Percentiles rank a stretch among this genome's conserved stretches.
These are phyloP conservation scores for Ilyonectria mors-panacis DNA, from an alignment of 2,329 filamentous ascomycete species.

Conservation along the genomic window DNA sequence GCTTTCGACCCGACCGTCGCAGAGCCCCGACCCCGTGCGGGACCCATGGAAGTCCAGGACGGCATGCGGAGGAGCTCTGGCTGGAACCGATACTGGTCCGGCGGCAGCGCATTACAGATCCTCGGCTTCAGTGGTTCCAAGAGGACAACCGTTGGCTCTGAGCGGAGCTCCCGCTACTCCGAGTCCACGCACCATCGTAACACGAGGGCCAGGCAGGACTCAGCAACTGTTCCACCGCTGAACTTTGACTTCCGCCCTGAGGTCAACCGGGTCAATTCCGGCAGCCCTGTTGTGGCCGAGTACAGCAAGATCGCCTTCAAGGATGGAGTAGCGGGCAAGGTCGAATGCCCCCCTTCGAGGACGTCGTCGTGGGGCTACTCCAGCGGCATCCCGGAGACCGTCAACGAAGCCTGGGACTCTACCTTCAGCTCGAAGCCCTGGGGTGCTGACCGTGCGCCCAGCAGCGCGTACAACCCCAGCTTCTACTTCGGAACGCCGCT, in stretches of 20 bases:
- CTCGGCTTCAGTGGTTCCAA: slow-evolving; percentile 70
- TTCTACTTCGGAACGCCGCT: slow-evolving; percentile 61
- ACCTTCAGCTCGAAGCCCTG: slow-evolving; percentile 60
- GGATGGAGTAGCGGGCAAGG: slow-evolving; percentile 73
- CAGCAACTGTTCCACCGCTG: slow-evolving; percentile 79
- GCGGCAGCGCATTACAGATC: slow-evolving; percentile 77
- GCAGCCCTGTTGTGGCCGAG: slow-evolving; percentile 78
- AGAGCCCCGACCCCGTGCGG: slow-evolving; percentile 55
- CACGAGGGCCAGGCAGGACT: slow-evolving; percentile 72
- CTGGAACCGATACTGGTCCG: slow-evolving; percentile 50
- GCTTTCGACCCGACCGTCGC: slow-evolving; percentile 54
- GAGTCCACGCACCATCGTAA: slow-evolving; percentile 45
- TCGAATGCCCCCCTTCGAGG: slow-evolving; percentile 69
- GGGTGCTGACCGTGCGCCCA: slow-evolving; percentile 65
- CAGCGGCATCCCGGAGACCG: slow-evolving; percentile 76
- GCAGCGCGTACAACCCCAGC: slow-evolving; percentile 65
- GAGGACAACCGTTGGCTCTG: slow-evolving; percentile 66
- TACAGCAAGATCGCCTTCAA: slow-evolving; percentile 67
- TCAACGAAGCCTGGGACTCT: slow-evolving; percentile 70
- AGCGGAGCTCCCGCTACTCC: slow-evolving; percentile 69
- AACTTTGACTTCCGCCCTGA: slow-evolving; percentile 74
- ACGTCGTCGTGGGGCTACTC: slow-evolving; percentile 72
- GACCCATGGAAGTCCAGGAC: slow-evolving; percentile 56
- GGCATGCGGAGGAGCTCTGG: slow-evolving; percentile 67
- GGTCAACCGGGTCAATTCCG: slow-evolving; percentile 77